Conservation (phyloP, 106 monocot genomes). For the Apostasia ramifera region DNA sequence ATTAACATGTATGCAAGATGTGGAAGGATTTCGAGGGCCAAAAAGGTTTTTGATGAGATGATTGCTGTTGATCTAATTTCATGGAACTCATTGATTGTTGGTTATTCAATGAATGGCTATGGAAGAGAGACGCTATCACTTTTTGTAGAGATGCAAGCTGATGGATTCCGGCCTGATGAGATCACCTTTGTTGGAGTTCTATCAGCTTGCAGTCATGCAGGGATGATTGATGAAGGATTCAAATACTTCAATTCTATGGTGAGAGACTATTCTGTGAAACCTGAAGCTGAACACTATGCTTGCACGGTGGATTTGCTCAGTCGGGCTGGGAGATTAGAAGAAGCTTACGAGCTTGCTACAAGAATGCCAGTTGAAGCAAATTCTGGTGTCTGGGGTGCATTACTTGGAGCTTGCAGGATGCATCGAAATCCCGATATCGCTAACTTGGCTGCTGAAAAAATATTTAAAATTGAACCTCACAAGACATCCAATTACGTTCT, state of each 20-base stretch:
- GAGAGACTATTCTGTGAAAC: constrained; percentile 16
- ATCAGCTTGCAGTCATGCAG: constrained; percentile 33
- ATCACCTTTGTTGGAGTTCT: constrained; percentile 32
- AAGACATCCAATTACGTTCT: constrained; percentile 28
- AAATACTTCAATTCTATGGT: constrained; percentile 22
- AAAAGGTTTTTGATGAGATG: constrained; percentile 38
- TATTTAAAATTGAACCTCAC: constrained; percentile 25
- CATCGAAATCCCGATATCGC: constrained; percentile 22
- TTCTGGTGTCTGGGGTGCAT: constrained; percentile 40
- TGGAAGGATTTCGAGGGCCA: constrained; percentile 35
- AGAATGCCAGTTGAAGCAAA: constrained; percentile 23
- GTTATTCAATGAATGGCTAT: constrained; percentile 26
- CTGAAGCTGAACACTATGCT: constrained; percentile 39
- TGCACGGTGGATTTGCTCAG: constrained; percentile 30
- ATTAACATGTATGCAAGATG: constrained; percentile 64
- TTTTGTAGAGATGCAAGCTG: constrained; percentile 17
- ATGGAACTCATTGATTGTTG: constrained; percentile 72
- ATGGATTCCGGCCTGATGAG: constrained; percentile 22
- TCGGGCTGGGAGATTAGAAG: constrained; percentile 26
- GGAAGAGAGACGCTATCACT: constrained; percentile 22
- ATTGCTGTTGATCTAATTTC: constrained; percentile 30
- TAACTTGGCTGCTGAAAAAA: constrained; percentile 19
- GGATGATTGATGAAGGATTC: constrained; percentile 32
- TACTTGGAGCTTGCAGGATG: constrained; percentile 34
- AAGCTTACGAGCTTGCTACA: constrained; percentile 21